Evolutionary conservation across 1,284 basidiomycete species (phyloP), one percentile per base, ranked within the genome.

Genomic region (Puccinia coronata): DNA sequence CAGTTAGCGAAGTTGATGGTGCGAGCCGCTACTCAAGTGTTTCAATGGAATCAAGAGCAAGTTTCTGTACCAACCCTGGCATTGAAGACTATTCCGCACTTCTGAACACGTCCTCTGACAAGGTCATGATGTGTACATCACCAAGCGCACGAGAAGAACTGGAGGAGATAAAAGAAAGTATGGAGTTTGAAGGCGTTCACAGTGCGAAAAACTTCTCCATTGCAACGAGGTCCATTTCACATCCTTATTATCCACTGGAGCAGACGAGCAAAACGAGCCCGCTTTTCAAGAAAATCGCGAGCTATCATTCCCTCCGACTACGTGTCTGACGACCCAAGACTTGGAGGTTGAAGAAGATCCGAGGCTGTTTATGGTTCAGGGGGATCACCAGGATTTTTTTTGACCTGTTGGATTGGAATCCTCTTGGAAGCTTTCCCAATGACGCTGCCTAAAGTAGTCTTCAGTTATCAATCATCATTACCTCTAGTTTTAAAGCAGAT

Each of bases 21-120:
- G 69, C 69, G 47, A 71, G 69, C 28, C 47, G 69, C 23, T 71
- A 71, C 49, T 71, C 69, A 39, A 71, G 69, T 71, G 49, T 51
- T 23, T 71, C 69, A 18, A 71, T 71, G 18, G 69, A 71, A 53
- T 71, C 69, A 1, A 28, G 43, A 51, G 63, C 41, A 47, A 47
- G 36, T 20, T 25, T 8, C 8, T 47, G 20, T 41, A 67, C 36
- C 39, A 47, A 47, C 23, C n/a, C 39, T 18, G 28, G 5, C 47
- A 34, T 53, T 25, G 49, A 47, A 34, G 69, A 71, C 49, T 71
- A 71, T 53, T 71, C 69, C 3, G 43, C 47, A 23, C 47, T 71
- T 25, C 28, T 71, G n/a, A 71, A 71, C 25, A 49, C 41, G 16
- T 71, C 41, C n/a, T 49, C 43, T 1, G 25, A 49, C 1, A 11